Percentiles rank a stretch among this genome's conserved stretches.
Evolutionary conservation across 208 protist genomes (phyloP).

Genomic region (Leishmania mexicana): DNA sequence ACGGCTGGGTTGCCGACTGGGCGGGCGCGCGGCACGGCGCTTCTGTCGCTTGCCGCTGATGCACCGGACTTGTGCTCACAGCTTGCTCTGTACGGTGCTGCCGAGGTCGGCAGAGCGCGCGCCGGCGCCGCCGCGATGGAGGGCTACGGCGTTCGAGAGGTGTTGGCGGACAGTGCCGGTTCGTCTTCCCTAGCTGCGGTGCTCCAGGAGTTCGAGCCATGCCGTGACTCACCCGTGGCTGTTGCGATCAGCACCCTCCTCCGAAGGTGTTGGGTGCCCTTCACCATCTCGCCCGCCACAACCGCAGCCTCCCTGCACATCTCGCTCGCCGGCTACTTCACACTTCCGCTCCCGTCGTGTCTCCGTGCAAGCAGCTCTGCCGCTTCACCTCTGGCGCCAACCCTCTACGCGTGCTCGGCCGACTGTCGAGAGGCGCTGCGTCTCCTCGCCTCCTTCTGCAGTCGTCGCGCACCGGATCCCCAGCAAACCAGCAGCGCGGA

Average conservation of each 20-base stretch:
- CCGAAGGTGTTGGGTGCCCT: conserved; percentile 15
- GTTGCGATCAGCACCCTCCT: conserved; percentile 1
- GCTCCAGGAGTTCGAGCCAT: not conserved
- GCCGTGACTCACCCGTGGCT: not conserved
- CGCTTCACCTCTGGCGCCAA: not conserved
- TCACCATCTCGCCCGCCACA: not conserved
- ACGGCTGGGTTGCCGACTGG: not conserved
- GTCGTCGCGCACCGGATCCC: not conserved
- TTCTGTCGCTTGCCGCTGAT: not conserved
- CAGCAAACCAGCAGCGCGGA: not conserved
- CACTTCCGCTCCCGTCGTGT: not conserved
- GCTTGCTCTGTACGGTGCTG: not conserved
- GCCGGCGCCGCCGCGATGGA: conserved; percentile 12
- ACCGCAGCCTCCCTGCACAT: not conserved
- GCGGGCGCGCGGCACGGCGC: not conserved
- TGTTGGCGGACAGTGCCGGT: conserved; percentile 11
- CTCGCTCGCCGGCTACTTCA: conserved; percentile 15
- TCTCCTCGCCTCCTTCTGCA: not conserved
- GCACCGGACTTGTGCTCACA: not conserved
- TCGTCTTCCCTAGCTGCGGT: not conserved
- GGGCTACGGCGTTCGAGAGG: conserved; percentile 20
- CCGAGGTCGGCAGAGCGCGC: not conserved
- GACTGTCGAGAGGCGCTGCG: conserved; percentile 1
- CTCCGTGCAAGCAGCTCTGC: not conserved
- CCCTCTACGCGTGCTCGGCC: not conserved